These are phyloP conservation scores for Enterocytospora artemiae DNA, from an alignment of 371 early-diverging fungal genomes.

Conservation along the genomic window DNA sequence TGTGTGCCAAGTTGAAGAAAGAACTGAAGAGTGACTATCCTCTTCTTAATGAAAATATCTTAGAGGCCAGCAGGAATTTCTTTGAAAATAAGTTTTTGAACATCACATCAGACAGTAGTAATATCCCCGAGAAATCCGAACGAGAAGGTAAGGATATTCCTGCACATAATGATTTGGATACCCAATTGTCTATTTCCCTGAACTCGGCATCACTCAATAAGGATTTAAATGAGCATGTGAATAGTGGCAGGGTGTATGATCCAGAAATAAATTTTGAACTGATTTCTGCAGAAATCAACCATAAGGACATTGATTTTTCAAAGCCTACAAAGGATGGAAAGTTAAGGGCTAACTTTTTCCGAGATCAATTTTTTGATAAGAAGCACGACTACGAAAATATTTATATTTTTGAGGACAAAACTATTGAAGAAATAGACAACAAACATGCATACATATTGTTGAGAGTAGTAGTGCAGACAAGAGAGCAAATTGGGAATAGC, in stretches of 20 bases:
- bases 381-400: background rate
- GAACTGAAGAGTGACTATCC: constrained; percentile 35
- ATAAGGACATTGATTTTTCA: constrained; percentile 17
- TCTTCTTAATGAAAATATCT: constrained; percentile 12
- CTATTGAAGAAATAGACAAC: constrained; percentile 2
- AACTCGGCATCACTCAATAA: too few species aligned
- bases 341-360: background rate
- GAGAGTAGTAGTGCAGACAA: constrained; percentile 3
- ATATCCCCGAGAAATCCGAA: too few species aligned
- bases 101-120: too few species aligned
- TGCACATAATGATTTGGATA: too few species aligned
- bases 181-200: too few species aligned
- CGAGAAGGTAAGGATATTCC: too few species aligned
- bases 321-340: too few species aligned
- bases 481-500: background rate
- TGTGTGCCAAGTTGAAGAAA: constrained; percentile 32
- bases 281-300: background rate
- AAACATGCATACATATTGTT: constrained; percentile 10
- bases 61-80: constrained; percentile 28
- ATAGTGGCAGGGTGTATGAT: too few species aligned
- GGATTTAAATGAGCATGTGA: too few species aligned
- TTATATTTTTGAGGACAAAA: constrained; percentile 13
- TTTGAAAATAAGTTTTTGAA: constrained; percentile 40
- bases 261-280: too few species aligned
- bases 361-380: too few species aligned